These are phyloP conservation scores for Pisolithus marmoratus DNA, from an alignment of 768 basidiomycete genomes.

Conservation along the genomic window DNA sequence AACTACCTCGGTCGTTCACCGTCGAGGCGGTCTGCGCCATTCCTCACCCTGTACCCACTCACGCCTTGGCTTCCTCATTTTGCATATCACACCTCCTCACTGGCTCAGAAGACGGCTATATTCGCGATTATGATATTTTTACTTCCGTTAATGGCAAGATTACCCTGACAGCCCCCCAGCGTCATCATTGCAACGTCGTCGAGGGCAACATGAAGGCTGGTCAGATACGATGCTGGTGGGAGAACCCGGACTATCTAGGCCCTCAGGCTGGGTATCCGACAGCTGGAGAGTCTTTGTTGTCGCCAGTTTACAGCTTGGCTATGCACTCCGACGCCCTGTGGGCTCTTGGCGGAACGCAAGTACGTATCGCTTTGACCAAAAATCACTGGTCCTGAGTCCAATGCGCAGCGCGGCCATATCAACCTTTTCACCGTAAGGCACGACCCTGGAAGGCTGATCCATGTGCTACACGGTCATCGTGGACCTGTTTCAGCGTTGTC, in stretches of 20 bases:
- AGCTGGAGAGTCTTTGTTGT: conserved; percentile 47
- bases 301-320: conserved; percentile 84
- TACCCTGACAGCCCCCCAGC: conserved; percentile 82
- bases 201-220: conserved; percentile 90
- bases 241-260: conserved; percentile 43
- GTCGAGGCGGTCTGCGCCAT: conserved; percentile 91
- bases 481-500: conserved; percentile 83
- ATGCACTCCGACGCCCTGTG: conserved; percentile 94
- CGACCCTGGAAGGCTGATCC: conserved; percentile 74
- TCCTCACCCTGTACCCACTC: conserved; percentile 82
- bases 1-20: conserved; percentile 59
- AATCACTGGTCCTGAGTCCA: conserved; percentile 10
- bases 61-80: conserved; percentile 78
- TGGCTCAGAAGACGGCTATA: conserved; percentile 90
- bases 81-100: conserved; percentile 89
- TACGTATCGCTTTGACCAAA: conserved; percentile 34
- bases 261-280: conserved; percentile 21
- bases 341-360: conserved; percentile 83
- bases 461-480: conserved; percentile 62
- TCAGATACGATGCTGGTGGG: conserved; percentile 88
- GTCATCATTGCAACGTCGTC: conserved; percentile 84
- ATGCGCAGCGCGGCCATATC: conserved; percentile 73
- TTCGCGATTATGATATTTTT: conserved; percentile 90
- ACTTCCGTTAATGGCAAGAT: conserved; percentile 81
- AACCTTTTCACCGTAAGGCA: conserved; percentile 92